Evolutionary conservation across 306 rosid genomes (phyloP), one percentile per base, ranked within the genome.

Genomic region (Cucurbita ficifolia): DNA sequence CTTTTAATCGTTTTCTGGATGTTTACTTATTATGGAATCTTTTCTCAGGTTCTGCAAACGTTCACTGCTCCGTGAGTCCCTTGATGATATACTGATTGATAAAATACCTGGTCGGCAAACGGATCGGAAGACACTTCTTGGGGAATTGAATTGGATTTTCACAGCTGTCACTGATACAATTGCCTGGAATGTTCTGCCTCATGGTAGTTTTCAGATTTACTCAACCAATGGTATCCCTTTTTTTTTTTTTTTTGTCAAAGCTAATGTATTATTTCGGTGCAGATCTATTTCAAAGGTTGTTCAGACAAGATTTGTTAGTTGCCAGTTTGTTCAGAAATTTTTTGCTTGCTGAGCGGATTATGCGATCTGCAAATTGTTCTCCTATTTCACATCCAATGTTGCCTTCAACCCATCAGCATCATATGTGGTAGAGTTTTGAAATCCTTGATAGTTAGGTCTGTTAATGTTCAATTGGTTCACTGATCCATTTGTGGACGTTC

Each of bases 121-220:
- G 83, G 99, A 95, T 73, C 90, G 97, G 59, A 95, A 84, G 87
- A 95, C 99, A 50, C 96, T 91, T 77, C 76, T 91, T 76, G 99
- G 99, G 69, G 97, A 95, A 86, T 83, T 95, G 89, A 91, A 91
- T 83, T 91, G 99, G 99, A 95, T 95, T 69, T 95, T 95, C 78
- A 95, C 99, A 12, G 99, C 99, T 21, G 96, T 95, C 76, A 95
- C 99, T 48, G 96, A 95, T 79, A 95, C 99, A 5, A 91, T 95
- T 84, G 99, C 99, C 17, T 95, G 99, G 99, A 95, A 95, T 75
- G 97, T 91, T 83, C 96, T 95, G 71, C 97, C 99, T 51, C 96
- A 87, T 76, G 99, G 99, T 95, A 83, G 49, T 74, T 78, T 64
- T 75, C 69, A 58, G 56, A 36, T 59, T 51, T 38, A 40, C 69